phyloP scores from a whole-genome alignment of 75 land plant genomes.

The Picea glauca region DNA sequence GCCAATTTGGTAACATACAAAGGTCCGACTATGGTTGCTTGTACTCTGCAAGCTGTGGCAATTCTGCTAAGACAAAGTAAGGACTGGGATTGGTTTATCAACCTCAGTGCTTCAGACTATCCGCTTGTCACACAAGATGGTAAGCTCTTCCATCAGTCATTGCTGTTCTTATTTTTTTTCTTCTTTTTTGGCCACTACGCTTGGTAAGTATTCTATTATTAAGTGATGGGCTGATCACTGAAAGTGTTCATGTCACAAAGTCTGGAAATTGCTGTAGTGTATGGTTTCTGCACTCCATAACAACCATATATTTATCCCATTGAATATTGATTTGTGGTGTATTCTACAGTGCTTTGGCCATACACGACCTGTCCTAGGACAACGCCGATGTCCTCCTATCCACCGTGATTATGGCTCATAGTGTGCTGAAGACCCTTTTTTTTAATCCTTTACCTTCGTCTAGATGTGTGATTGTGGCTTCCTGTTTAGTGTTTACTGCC shows the following conservation, averaged over 20 bases:
- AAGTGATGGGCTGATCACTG: neutral
- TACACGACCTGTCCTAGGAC: no score
- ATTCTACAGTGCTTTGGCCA: no score
- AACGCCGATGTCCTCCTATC: no score
- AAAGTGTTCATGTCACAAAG: neutral
- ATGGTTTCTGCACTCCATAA: neutral
- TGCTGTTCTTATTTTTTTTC: conserved; percentile 4
- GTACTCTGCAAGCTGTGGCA: conserved; percentile 88
- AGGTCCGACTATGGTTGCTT: conserved; percentile 95
- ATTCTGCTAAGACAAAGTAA: conserved; percentile 66
- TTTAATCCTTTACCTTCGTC: no score
- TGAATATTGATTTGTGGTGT: no score
- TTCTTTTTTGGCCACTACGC: neutral
- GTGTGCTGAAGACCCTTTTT: no score
- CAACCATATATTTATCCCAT: neutral
- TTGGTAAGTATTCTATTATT: neutral
- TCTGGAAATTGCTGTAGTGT: neutral
- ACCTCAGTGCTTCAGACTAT: conserved; percentile 97
- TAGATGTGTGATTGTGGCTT: no score
- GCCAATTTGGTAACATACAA: conserved; percentile 92
- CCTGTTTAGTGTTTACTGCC: no score
- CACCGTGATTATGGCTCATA: no score
- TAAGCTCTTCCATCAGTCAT: conserved; percentile 23
- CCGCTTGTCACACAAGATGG: conserved; percentile 98
- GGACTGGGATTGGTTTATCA: conserved; percentile 99